phyloP scores from a whole-genome alignment of 2,329 filamentous ascomycete species.

The Tolypocladium inflatum region DNA sequence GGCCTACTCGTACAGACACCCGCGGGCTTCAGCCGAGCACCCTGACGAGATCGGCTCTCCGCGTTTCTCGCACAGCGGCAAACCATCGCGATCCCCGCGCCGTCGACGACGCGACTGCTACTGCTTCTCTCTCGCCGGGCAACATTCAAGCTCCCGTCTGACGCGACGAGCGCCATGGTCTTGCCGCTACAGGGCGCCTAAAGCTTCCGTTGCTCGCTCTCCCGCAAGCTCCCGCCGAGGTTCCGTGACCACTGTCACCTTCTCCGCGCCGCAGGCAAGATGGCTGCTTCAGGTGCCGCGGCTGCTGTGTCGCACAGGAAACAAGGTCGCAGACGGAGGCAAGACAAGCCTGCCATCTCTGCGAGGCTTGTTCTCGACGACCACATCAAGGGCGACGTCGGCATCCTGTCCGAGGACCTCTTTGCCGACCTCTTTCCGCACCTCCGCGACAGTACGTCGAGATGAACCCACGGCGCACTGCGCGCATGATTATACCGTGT shows the following conservation, averaged over 20 bases:
- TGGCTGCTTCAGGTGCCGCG: conserved; percentile 19
- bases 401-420: conserved; percentile 78
- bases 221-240: background rate
- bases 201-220: background rate
- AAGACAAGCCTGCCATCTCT: conserved; percentile 66
- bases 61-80: background rate
- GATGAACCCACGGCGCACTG: background rate
- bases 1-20: background rate
- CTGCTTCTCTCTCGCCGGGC: background rate
- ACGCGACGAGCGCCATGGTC: background rate
- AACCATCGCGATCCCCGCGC: background rate
- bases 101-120: background rate
- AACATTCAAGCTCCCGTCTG: background rate
- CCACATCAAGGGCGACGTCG: conserved; percentile 75
- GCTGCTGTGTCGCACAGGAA: conserved; percentile 21
- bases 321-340: conserved; percentile 42
- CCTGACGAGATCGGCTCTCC: background rate
- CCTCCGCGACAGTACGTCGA: conserved; percentile 38
- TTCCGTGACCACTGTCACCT: background rate
- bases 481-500: background rate
- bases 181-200: background rate
- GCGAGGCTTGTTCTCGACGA: conserved; percentile 79
- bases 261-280: conserved; percentile 4
- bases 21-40: background rate
- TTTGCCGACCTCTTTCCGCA: conserved; percentile 72